Conservation (phyloP, 2,329 filamentous ascomycete genomes). For the Parastagonospora avenae region DNA sequence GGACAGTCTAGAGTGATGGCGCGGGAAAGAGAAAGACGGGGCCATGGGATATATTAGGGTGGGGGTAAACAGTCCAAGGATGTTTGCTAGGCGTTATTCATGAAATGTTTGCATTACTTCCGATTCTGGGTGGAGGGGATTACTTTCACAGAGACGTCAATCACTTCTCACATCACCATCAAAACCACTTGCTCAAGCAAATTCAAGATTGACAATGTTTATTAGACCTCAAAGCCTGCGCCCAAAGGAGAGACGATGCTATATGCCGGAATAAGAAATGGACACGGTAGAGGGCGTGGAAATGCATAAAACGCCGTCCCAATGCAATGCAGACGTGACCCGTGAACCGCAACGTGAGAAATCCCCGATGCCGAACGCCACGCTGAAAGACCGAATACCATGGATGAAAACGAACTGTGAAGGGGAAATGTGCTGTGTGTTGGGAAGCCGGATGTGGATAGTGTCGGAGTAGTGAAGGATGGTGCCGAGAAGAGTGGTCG, state of each 20-base stretch:
- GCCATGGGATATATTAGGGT: too few relatives aligned
- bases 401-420: constrained; percentile 5
- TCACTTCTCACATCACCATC: too few relatives aligned
- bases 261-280: not conserved
- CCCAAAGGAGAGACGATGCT: too few relatives aligned
- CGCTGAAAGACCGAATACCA: constrained; percentile 18
- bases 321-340: constrained; percentile 24
- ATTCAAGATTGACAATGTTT: too few relatives aligned
- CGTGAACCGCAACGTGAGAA: constrained; percentile 10
- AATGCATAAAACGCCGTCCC: constrained; percentile 3
- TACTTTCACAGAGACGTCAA: too few relatives aligned
- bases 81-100: not conserved
- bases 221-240: too few relatives aligned
- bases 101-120: too few relatives aligned
- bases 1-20: constrained; percentile 57
- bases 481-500: too few relatives aligned
- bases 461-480: too few relatives aligned
- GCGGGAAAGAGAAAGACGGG: too few relatives aligned
- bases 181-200: not conserved
- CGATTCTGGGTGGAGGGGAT: too few relatives aligned
- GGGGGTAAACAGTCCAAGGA: not conserved
- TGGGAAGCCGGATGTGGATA: not conserved
- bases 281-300: not conserved
- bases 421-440: not conserved
- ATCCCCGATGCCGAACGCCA: constrained; percentile 26